Base-by-base conservation (phyloP, 805 yeast genomes). In the Lachancea lanzarotensis region DNA sequence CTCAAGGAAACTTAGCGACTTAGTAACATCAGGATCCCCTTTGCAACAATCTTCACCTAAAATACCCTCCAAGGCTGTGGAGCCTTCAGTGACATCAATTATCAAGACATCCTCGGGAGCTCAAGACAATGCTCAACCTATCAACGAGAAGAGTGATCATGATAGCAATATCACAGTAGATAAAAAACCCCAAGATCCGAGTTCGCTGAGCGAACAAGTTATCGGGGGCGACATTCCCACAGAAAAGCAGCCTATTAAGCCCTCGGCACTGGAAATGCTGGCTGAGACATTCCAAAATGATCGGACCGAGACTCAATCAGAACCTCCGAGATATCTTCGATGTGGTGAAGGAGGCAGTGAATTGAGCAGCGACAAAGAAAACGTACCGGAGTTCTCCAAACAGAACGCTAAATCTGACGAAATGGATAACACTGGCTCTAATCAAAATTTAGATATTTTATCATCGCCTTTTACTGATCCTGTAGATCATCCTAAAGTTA, bases 11-110 rank as follows among this genome's bases (percentile, higher is more conserved):
- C 35, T 10, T 7, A 16, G n/a, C 19, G 35, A 18, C 13, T 7
- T 4, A 3, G 16, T 17, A 16, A 12, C 12, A 15, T 30, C 33
- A 30, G 40, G 26, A 4, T 27, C 40, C 11, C 40, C 40, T 9
- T 32, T 38, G 3, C 40, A 38, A 27, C 33, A 38, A n/a, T 38
- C 40, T 2, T 38, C 40, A 10, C 40, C 40, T 8, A 22, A 22
- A 22, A 8, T 22, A 8, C 25, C 25, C 4, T 8, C 25, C 8
- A 22, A 22, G 25, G 25, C 25, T 6, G 4, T 8, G 8, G 25
- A 22, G 8, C 8, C 8, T 8, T 6, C 8, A 8, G 25, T 8
- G 25, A 22, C 4, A 22, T 22, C 25, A 22, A 8, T 4, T 22
- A 6, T 8, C 25, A 22, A 22, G 4, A 22, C 4, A 4, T 22